phyloP scores from a whole-genome alignment of 2,329 filamentous ascomycete species.

The Raffaelea deltoideospora region DNA sequence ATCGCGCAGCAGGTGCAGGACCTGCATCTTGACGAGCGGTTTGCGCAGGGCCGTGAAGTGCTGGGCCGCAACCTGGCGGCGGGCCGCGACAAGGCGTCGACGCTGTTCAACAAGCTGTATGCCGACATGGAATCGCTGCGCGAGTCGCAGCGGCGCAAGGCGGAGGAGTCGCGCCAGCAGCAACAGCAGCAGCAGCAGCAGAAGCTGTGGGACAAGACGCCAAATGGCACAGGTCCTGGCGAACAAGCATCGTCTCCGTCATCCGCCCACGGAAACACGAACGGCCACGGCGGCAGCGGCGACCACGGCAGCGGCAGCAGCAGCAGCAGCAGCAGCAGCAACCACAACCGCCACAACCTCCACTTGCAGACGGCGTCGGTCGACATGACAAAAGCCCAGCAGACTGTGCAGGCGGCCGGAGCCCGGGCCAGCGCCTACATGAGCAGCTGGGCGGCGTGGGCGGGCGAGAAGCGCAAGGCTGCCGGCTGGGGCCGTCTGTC shows the following conservation, averaged over 20 bases:
- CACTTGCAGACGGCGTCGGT: slow-evolving; percentile 3
- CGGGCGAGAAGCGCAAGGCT: slow-evolving; percentile 60
- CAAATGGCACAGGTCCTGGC: too few species aligned
- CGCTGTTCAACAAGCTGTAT: slow-evolving; percentile 77
- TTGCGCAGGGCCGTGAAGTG: slow-evolving; percentile 69
- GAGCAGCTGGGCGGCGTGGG: slow-evolving; percentile 55
- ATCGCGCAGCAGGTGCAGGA: slow-evolving; percentile 87
- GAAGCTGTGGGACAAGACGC: not conserved
- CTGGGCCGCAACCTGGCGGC: slow-evolving; percentile 81
- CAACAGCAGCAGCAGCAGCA: slow-evolving; percentile 3
- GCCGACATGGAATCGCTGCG: slow-evolving; percentile 74
- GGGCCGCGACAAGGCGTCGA: slow-evolving; percentile 75
- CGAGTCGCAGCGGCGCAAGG: slow-evolving; percentile 52
- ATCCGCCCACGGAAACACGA: not conserved
- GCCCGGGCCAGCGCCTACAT: slow-evolving; percentile 48
- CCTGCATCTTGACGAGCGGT: slow-evolving; percentile 79
- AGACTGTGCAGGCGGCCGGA: slow-evolving; percentile 32
- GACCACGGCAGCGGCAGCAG: too few species aligned
- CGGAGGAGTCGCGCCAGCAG: slow-evolving; percentile 34
- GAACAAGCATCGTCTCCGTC: too few species aligned
- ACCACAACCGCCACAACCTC: not conserved
- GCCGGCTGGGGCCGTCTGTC: slow-evolving; percentile 22
- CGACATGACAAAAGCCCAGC: slow-evolving; percentile 28
- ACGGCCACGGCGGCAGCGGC: not conserved
- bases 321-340: not conserved